These are phyloP conservation scores for Wallemia ichthyophaga DNA, from an alignment of 1,284 basidiomycete species.

Conservation along the genomic window DNA sequence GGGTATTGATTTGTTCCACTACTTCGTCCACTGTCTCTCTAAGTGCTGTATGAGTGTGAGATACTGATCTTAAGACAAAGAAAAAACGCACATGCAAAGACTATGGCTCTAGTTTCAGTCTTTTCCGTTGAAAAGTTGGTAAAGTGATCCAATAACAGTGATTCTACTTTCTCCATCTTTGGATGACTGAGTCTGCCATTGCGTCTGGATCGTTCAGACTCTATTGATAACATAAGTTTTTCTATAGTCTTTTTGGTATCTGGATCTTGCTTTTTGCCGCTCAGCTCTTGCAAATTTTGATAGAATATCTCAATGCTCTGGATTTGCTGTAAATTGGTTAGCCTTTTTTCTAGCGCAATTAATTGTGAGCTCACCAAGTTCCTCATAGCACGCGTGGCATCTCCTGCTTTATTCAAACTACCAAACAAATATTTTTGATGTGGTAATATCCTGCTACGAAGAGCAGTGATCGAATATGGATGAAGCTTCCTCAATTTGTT, in stretches of 20 bases:
- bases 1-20: slow-evolving; percentile 28
- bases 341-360: background rate
- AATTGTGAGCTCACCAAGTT: background rate
- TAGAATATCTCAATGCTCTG: slow-evolving; percentile 52
- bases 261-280: slow-evolving; percentile 7
- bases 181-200: slow-evolving; percentile 41
- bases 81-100: slow-evolving; percentile 25
- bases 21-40: slow-evolving; percentile 71
- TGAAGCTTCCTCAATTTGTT: background rate
- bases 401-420: background rate
- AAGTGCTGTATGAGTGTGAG: background rate
- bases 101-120: slow-evolving; percentile 53
- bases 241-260: slow-evolving; percentile 12
- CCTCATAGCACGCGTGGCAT: background rate
- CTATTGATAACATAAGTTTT: slow-evolving; percentile 11
- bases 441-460: background rate
- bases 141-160: slow-evolving; percentile 52
- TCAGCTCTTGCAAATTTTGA: slow-evolving; percentile 21
- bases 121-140: slow-evolving; percentile 25
- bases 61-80: no score
- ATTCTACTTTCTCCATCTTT: slow-evolving; percentile 62
- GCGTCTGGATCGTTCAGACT: slow-evolving; percentile 7
- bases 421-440: background rate
- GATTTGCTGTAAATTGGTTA: slow-evolving; percentile 27
- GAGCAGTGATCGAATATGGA: background rate